Conservation (phyloP, 2,329 filamentous ascomycete genomes). For the Curvularia verruculosa region DNA sequence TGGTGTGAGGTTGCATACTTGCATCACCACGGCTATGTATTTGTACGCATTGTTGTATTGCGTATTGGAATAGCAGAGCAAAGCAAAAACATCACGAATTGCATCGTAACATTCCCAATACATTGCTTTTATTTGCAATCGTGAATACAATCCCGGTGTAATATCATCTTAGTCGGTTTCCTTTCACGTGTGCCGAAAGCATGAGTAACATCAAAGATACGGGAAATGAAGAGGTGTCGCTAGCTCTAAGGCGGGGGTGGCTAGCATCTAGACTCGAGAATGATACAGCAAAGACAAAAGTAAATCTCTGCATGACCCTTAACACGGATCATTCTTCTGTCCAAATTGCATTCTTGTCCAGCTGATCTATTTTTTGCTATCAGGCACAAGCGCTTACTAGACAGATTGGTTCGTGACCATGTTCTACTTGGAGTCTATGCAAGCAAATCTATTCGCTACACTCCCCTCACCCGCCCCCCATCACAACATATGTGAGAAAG, state of each 20-base stretch:
- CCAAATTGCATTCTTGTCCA: background rate
- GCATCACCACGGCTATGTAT: conserved; percentile 6
- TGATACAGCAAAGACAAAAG: background rate
- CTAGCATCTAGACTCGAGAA: background rate
- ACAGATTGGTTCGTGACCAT: background rate
- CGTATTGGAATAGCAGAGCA: conserved; percentile 10
- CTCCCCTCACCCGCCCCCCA: background rate
- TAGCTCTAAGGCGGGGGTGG: background rate
- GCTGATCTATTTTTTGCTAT: background rate
- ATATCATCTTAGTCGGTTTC: background rate
- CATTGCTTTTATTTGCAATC: background rate
- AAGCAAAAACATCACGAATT: background rate
- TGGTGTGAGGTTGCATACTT: conserved; percentile 7
- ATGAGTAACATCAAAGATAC: background rate
- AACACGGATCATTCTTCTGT: background rate
- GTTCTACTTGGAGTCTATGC: background rate
- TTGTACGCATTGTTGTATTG: background rate
- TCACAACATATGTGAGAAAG: background rate
- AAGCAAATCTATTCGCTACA: background rate
- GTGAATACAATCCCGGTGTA: background rate
- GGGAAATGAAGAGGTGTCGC: conserved; percentile 3
- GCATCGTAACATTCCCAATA: background rate
- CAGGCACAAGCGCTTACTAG: background rate
- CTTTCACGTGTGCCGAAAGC: background rate
- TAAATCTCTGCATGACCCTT: background rate